These are phyloP conservation scores for Podila minutissima DNA, from an alignment of 192 early-diverging fungal species.

Conservation along the genomic window DNA sequence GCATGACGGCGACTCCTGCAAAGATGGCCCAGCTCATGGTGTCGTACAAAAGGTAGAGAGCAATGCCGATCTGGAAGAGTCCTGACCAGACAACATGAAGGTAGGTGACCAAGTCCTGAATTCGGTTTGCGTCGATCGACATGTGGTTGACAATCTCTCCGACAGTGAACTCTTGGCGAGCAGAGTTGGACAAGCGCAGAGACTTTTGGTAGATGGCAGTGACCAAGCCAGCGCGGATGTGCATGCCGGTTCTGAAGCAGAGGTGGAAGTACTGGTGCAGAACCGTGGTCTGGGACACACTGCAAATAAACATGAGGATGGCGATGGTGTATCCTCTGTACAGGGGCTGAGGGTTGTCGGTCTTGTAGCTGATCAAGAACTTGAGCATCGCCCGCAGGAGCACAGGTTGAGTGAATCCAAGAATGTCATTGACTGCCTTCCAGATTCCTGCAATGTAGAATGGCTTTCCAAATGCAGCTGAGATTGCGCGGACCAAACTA, in stretches of 20 bases:
- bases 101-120: slow-evolving; percentile 75
- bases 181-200: slow-evolving; percentile 78
- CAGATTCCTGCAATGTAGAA: slow-evolving; percentile 81
- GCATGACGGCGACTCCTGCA: slow-evolving; percentile 87
- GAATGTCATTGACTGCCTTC: slow-evolving; percentile 79
- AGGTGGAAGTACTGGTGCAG: slow-evolving; percentile 92
- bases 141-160: slow-evolving; percentile 69
- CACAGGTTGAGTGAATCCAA: slow-evolving; percentile 83
- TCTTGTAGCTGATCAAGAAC: slow-evolving; percentile 70
- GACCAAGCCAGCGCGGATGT: slow-evolving; percentile 76
- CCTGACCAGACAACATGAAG: slow-evolving; percentile 80
- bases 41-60: slow-evolving; percentile 79
- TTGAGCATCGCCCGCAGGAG: slow-evolving; percentile 77
- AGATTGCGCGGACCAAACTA: slow-evolving; percentile 74
- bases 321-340: slow-evolving; percentile 88
- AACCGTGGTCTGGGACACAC: slow-evolving; percentile 78
- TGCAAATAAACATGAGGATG: slow-evolving; percentile 78
- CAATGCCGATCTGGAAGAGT: slow-evolving; percentile 81
- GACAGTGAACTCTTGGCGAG: slow-evolving; percentile 80
- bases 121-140: slow-evolving; percentile 70
- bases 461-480: slow-evolving; percentile 66
- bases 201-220: slow-evolving; percentile 90
- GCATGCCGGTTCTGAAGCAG: slow-evolving; percentile 81
- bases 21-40: slow-evolving; percentile 85
- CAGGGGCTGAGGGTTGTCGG: slow-evolving; percentile 64